A percentile compares a stretch with the other conserved stretches of the same genome.
Evolutionary conservation across 306 rosid species (phyloP).

Genomic region (Vachellia pachyceras): DNA sequence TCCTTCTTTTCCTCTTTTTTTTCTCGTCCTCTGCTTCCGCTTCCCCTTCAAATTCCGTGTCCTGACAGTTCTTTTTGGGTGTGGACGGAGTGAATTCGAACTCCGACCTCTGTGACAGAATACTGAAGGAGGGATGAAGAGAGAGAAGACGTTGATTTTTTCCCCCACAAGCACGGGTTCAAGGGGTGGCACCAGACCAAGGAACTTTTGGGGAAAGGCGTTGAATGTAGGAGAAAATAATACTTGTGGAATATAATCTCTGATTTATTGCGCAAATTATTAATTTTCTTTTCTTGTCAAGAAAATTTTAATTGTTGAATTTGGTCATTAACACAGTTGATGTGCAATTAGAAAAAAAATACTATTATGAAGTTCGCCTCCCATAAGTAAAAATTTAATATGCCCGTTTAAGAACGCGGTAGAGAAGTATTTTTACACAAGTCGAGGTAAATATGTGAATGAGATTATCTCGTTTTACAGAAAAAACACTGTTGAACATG

Average conservation of each 20-base stretch:
- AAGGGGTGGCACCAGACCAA: too few relatives aligned
- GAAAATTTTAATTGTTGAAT: background rate
- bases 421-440: too few relatives aligned
- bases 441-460: too few relatives aligned
- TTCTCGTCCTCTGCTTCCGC: conserved; percentile 43
- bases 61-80: background rate
- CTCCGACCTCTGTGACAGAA: conserved; percentile 50
- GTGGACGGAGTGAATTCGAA: background rate
- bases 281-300: background rate
- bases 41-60: conserved; percentile 9
- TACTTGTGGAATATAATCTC: background rate
- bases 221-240: too few relatives aligned
- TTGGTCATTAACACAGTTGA: background rate
- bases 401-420: too few relatives aligned
- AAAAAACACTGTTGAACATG: too few relatives aligned
- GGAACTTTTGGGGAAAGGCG: too few relatives aligned
- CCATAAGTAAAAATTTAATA: too few relatives aligned
- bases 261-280: background rate
- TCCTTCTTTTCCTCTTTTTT: background rate
- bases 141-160: conserved; percentile 15
- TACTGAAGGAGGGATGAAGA: conserved; percentile 34
- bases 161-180: too few relatives aligned
- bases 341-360: background rate
- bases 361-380: background rate
- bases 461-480: too few relatives aligned